Conservation (phyloP, 345 rosid species). For the Mallotus nudiflorus region DNA sequence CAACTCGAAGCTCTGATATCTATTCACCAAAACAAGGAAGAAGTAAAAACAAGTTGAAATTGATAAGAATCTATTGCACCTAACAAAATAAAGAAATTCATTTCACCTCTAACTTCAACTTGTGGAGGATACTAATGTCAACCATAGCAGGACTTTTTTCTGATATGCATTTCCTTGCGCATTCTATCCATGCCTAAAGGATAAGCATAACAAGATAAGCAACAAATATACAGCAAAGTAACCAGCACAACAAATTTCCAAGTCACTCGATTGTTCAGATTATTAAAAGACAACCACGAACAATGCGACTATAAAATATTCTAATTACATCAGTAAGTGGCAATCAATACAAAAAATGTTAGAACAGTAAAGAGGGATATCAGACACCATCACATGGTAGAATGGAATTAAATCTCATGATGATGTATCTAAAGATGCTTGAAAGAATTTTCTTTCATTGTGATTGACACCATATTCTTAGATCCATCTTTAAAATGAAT, state of each 20-base stretch:
- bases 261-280: background rate
- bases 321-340: background rate
- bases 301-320: background rate
- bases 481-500: background rate
- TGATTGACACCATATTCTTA: background rate
- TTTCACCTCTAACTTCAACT: conserved; percentile 78
- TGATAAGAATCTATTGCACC: conserved; percentile 3
- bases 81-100: conserved; percentile 12
- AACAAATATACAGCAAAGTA: background rate
- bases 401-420: background rate
- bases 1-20: conserved; percentile 72
- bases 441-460: background rate
- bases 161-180: conserved; percentile 46
- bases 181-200: conserved; percentile 59
- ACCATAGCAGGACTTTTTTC: conserved; percentile 41
- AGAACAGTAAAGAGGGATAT: background rate
- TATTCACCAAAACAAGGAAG: conserved; percentile 30
- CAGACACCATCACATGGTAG: background rate
- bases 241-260: conserved; percentile 1
- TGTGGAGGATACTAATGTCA: conserved; percentile 58
- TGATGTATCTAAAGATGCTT: background rate
- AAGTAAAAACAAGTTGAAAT: conserved; percentile 15
- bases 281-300: conserved; percentile 1
- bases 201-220: conserved; percentile 21
- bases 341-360: background rate